Conservation (phyloP, 1,284 basidiomycete species). For the Ganoderma lingzhi region DNA sequence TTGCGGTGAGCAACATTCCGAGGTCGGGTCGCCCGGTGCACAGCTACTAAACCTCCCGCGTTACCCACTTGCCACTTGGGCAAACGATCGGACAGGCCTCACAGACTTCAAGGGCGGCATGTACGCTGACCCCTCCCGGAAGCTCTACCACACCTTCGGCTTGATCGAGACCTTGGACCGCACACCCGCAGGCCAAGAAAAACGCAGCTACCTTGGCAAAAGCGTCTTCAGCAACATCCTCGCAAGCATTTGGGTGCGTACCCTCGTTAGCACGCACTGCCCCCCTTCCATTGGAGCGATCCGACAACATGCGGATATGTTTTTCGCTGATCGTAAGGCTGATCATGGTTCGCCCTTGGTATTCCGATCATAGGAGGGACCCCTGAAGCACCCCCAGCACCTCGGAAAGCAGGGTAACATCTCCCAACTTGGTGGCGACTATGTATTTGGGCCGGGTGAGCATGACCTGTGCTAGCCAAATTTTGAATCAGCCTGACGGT, state of each 20-base stretch:
- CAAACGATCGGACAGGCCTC: slow-evolving; percentile 41
- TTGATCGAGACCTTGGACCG: slow-evolving; percentile 54
- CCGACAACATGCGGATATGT: neutral
- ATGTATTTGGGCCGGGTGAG: slow-evolving; percentile 64
- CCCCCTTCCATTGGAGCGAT: neutral
- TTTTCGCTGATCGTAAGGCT: neutral
- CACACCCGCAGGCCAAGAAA: slow-evolving; percentile 55
- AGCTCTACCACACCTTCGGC: slow-evolving; percentile 59
- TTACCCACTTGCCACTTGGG: slow-evolving; percentile 32
- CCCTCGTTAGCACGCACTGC: neutral
- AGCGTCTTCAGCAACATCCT: slow-evolving; percentile 45
- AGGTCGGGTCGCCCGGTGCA: neutral
- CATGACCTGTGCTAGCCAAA: neutral
- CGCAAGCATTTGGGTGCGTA: slow-evolving; percentile 57
- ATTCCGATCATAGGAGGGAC: slow-evolving; percentile 45
- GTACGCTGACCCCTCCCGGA: slow-evolving; percentile 66
- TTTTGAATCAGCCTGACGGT: neutral
- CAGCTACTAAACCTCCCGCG: neutral
- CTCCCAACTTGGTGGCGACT: slow-evolving; percentile 69
- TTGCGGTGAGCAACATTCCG: slow-evolving; percentile 47
- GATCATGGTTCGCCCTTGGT: neutral
- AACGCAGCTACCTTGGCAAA: slow-evolving; percentile 54
- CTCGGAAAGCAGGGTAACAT: slow-evolving; percentile 68
- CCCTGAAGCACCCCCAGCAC: slow-evolving; percentile 53
- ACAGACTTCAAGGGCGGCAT: slow-evolving; percentile 58